A percentile compares a stretch with the other conserved stretches of the same genome.
phyloP scores from a whole-genome alignment of 306 rosid species.

The Cicer yamashitae region DNA sequence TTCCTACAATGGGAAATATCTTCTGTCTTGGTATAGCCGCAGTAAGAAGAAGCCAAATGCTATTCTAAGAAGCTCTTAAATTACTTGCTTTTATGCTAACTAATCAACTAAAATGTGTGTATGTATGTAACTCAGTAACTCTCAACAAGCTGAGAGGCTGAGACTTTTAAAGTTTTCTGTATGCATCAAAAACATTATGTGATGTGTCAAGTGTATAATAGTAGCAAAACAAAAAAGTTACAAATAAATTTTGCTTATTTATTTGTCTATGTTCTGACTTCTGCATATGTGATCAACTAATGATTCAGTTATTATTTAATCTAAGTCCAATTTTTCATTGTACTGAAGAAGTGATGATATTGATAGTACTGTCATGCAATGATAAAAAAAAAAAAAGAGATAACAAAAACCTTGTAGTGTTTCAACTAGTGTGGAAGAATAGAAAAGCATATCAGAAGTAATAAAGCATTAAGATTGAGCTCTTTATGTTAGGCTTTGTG shows the following conservation, averaged over 20 bases:
- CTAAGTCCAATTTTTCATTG: not conserved
- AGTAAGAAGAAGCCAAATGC: slow-evolving; percentile 52
- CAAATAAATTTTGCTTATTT: slow-evolving; percentile 42
- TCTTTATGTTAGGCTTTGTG: too few species aligned
- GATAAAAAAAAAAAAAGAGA: too few species aligned
- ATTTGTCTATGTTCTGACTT: not conserved
- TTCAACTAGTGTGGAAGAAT: not conserved
- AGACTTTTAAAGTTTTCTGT: slow-evolving; percentile 37
- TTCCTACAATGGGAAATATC: slow-evolving; percentile 64
- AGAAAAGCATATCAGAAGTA: not conserved
- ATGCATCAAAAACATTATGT: slow-evolving; percentile 40
- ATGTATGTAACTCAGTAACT: slow-evolving; percentile 43
- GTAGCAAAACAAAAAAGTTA: slow-evolving; percentile 26
- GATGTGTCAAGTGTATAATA: slow-evolving; percentile 35
- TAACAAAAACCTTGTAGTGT: not conserved
- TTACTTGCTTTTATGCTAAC: not conserved
- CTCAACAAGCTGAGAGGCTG: slow-evolving; percentile 52
- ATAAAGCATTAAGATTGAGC: too few species aligned
- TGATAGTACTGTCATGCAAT: not conserved
- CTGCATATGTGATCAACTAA: not conserved
- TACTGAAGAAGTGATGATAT: not conserved
- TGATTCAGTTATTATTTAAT: not conserved
- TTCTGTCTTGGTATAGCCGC: slow-evolving; percentile 47
- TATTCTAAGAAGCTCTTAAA: slow-evolving; percentile 55
- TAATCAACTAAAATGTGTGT: slow-evolving; percentile 15